These are phyloP conservation scores for Penicillium sumatraense DNA, from an alignment of 2,329 filamentous ascomycete species.

Conservation along the genomic window DNA sequence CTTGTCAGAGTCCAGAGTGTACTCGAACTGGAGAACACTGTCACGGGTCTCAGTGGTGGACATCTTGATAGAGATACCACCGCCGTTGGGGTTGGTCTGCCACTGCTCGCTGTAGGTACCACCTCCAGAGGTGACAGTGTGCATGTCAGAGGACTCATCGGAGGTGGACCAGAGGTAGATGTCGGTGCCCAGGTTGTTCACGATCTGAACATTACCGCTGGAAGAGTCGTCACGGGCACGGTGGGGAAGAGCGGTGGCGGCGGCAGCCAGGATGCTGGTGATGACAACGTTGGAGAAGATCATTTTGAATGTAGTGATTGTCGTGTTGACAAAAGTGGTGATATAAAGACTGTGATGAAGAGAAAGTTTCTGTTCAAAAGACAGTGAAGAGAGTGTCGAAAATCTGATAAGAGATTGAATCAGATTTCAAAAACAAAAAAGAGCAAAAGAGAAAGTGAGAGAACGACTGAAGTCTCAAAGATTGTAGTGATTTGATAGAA, in stretches of 20 bases:
- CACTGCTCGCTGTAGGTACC: slow-evolving; percentile 35
- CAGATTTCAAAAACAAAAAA: slow-evolving; percentile 17
- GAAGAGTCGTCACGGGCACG: slow-evolving; percentile 10
- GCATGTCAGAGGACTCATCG: slow-evolving; percentile 27
- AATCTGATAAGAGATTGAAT: slow-evolving; percentile 15
- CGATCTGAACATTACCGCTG: slow-evolving; percentile 33
- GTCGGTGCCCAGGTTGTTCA: slow-evolving; percentile 36
- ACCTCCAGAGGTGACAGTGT: slow-evolving; percentile 29
- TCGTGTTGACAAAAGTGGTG: slow-evolving; percentile 2
- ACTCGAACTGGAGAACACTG: slow-evolving; percentile 36
- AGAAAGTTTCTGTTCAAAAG: slow-evolving; percentile 9
- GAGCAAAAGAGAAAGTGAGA: slow-evolving; percentile 9
- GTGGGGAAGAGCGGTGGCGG: slow-evolving; percentile 24
- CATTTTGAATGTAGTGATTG: slow-evolving; percentile 15
- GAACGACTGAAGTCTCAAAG: slow-evolving; percentile 4
- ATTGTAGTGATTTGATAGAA: slow-evolving; percentile 17
- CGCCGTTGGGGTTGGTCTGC: slow-evolving; percentile 35
- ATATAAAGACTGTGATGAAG: slow-evolving; percentile 9
- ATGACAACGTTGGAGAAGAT: slow-evolving; percentile 26
- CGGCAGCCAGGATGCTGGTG: slow-evolving; percentile 25
- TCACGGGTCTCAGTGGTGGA: slow-evolving; percentile 23
- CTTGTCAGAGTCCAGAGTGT: slow-evolving; percentile 35
- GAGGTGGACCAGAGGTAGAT: slow-evolving; percentile 41
- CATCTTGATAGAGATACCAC: slow-evolving; percentile 43
- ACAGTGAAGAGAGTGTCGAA: slow-evolving; percentile 2